Percentiles rank a stretch among this genome's conserved stretches.
phyloP scores from a whole-genome alignment of 2,329 filamentous ascomycete genomes.

The Macrophomina tecta region DNA sequence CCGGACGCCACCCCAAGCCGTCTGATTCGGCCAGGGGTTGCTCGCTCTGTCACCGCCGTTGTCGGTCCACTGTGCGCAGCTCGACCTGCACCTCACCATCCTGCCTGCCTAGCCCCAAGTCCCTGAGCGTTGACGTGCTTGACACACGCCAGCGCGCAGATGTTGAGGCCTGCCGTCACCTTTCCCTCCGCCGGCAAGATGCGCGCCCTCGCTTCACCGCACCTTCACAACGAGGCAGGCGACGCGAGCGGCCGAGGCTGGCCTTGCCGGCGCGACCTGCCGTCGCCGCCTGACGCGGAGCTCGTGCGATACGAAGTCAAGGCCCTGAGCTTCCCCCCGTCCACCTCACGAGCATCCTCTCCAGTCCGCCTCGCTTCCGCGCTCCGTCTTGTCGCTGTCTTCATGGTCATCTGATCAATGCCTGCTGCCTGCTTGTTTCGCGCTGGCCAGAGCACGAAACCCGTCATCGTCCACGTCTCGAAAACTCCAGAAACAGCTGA shows the following conservation, averaged over 20 bases:
- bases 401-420: conserved; percentile 5
- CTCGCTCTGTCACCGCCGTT: conserved; percentile 14
- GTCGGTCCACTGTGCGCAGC: conserved; percentile 9
- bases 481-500: not conserved
- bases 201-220: conserved; percentile 11
- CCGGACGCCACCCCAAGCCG: not conserved
- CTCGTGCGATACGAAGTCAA: conserved; percentile 20
- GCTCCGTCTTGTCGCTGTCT: not conserved
- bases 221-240: conserved; percentile 2
- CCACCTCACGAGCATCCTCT: not conserved
- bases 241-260: conserved; percentile 2
- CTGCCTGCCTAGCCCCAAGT: not conserved
- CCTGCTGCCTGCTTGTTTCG: not conserved
- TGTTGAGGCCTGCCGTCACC: not conserved
- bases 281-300: not conserved
- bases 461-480: not conserved
- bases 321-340: conserved; percentile 1
- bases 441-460: not conserved
- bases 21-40: not conserved
- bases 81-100: conserved; percentile 12
- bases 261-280: conserved; percentile 18
- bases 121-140: conserved; percentile 24
- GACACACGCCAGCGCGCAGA: not conserved
- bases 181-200: not conserved
- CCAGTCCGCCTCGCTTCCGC: not conserved